Conservation (phyloP, 1,284 basidiomycete species). For the Sparassis latifolia region DNA sequence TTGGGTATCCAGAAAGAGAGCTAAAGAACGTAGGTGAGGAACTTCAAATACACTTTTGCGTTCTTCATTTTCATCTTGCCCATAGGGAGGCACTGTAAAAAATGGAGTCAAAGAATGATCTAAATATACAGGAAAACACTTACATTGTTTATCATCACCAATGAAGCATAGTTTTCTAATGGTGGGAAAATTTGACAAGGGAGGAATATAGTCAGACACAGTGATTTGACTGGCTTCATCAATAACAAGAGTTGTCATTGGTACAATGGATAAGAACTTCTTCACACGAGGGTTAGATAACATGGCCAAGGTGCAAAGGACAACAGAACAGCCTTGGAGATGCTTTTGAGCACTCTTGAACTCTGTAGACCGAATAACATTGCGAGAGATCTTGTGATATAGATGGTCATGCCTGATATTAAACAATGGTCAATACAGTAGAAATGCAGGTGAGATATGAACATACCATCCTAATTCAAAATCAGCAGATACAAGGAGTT, state of each 20-base stretch:
- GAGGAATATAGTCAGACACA: conserved; percentile 46
- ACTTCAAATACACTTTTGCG: conserved; percentile 42
- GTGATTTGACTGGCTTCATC: conserved; percentile 42
- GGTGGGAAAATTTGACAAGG: conserved; percentile 38
- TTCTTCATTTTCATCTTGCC: conserved; percentile 32
- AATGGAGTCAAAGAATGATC: not conserved
- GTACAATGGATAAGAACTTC: conserved; percentile 27
- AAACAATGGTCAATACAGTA: conserved; percentile 32
- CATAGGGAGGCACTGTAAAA: conserved; percentile 41
- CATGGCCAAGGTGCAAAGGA: conserved; percentile 71
- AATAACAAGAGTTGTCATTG: conserved; percentile 31
- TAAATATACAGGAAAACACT: conserved; percentile 11
- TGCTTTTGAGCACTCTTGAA: conserved; percentile 26
- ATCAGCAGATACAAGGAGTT: conserved; percentile 50
- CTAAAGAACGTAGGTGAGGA: conserved; percentile 27
- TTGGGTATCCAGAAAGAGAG: conserved; percentile 34
- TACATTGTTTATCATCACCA: conserved; percentile 73
- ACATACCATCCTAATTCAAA: conserved; percentile 56
- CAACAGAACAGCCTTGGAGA: conserved; percentile 40
- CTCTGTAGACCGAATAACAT: conserved; percentile 45
- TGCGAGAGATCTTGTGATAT: conserved; percentile 36
- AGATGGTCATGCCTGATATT: conserved; percentile 68
- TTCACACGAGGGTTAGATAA: conserved; percentile 36
- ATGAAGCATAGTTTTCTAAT: conserved; percentile 64
- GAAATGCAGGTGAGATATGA: conserved; percentile 1